phyloP scores from a whole-genome alignment of 2,329 filamentous ascomycete species.

The Pseudopithomyces maydicus region DNA sequence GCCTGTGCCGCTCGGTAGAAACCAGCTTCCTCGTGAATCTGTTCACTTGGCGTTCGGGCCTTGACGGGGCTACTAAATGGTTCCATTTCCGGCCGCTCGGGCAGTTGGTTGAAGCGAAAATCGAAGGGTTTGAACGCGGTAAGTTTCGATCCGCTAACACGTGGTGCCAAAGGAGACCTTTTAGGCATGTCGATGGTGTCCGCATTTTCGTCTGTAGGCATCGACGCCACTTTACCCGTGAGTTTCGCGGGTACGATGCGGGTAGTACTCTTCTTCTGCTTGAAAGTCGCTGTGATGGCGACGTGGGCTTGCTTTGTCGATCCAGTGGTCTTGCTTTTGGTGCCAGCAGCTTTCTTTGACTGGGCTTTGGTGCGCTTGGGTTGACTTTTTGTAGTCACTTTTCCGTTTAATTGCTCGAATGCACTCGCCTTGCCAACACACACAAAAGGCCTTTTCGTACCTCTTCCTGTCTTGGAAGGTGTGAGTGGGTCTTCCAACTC shows the following conservation, averaged over 20 bases:
- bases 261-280: conserved; percentile 29
- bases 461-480: conserved; percentile 41
- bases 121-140: conserved; percentile 35
- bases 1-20: conserved; percentile 13
- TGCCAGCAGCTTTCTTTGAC: conserved; percentile 34
- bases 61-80: conserved; percentile 33
- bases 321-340: conserved; percentile 35
- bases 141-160: conserved; percentile 15
- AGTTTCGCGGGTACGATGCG: conserved; percentile 15
- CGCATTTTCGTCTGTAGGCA: conserved; percentile 18
- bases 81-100: conserved; percentile 34
- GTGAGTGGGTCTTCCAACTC: conserved; percentile 31
- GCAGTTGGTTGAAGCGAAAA: conserved; percentile 38
- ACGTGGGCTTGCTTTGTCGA: conserved; percentile 26
- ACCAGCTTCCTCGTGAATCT: conserved; percentile 28
- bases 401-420: conserved; percentile 20
- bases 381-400: conserved; percentile 26
- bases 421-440: conserved; percentile 21
- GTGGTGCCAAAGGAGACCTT: conserved; percentile 24
- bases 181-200: conserved; percentile 20
- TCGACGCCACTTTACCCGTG: conserved; percentile 9
- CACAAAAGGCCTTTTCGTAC: conserved; percentile 37
- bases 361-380: conserved; percentile 29
- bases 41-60: conserved; percentile 33
- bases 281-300: conserved; percentile 36